Conservation (phyloP, 2,329 filamentous ascomycete genomes). For the Monosporascus sp. region DNA sequence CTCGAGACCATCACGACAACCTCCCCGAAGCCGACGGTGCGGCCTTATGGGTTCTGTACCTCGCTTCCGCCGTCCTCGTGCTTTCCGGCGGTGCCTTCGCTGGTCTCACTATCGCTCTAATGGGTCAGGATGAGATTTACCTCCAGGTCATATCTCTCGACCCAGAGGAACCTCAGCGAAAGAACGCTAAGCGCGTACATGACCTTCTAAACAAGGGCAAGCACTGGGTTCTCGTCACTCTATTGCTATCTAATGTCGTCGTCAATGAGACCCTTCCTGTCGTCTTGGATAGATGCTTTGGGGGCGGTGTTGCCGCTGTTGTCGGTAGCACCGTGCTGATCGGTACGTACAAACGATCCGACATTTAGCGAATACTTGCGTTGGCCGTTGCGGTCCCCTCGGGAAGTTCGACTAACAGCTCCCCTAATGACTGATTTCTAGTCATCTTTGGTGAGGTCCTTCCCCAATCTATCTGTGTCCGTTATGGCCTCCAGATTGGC, state of each 20-base stretch:
- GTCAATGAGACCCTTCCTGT: slow-evolving; percentile 96
- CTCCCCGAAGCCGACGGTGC: slow-evolving; percentile 53
- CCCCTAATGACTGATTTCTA: slow-evolving; percentile 33
- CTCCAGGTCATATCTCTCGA: slow-evolving; percentile 89
- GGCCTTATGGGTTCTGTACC: slow-evolving; percentile 74
- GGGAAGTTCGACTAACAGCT: too few relatives aligned
- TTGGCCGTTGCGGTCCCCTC: too few relatives aligned
- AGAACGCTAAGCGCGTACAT: slow-evolving; percentile 77
- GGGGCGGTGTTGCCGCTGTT: slow-evolving; percentile 90
- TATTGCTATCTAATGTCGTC: slow-evolving; percentile 93
- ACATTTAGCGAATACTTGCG: too few relatives aligned
- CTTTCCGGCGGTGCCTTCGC: slow-evolving; percentile 89
- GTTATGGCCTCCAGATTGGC: slow-evolving; percentile 91
- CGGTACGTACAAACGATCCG: slow-evolving; percentile 49
- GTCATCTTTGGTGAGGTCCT: slow-evolving; percentile 98
- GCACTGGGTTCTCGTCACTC: slow-evolving; percentile 95
- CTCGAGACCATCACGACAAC: slow-evolving; percentile 34
- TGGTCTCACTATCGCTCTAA: slow-evolving; percentile 78
- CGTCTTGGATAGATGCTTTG: slow-evolving; percentile 86
- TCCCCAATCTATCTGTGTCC: slow-evolving; percentile 92
- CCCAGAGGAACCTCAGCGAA: slow-evolving; percentile 76
- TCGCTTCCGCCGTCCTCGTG: slow-evolving; percentile 74
- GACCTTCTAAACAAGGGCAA: slow-evolving; percentile 80
- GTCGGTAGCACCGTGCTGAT: slow-evolving; percentile 90
- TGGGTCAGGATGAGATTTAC: slow-evolving; percentile 88